Evolutionary conservation across 139 green algal species (phyloP).

Genomic region (Chlorella sorokiniana): DNA sequence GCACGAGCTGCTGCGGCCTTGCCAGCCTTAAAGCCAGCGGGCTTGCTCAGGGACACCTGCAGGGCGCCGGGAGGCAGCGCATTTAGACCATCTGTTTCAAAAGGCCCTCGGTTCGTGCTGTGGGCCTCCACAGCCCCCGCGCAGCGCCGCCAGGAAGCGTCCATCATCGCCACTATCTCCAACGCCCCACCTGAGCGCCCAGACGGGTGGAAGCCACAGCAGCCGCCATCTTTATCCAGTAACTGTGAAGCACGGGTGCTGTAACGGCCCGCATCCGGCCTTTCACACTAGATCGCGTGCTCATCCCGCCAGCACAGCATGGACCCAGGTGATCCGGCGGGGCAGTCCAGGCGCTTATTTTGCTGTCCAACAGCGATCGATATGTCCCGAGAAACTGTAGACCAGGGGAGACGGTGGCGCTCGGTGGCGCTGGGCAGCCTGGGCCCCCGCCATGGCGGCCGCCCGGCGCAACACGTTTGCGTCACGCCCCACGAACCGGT

Average conservation of each 20-base stretch:
- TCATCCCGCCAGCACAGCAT: too few species aligned
- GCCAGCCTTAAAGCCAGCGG: conserved; percentile 16
- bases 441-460: too few species aligned
- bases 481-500: too few species aligned
- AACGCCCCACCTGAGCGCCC: conserved; percentile 28
- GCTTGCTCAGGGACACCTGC: conserved; percentile 36
- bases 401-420: too few species aligned
- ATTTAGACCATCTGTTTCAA: not conserved
- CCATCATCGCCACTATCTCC: not conserved
- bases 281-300: not conserved
- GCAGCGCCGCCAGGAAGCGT: not conserved
- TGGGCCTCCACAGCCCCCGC: too few species aligned
- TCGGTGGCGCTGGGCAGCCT: too few species aligned
- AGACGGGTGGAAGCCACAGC: conserved; percentile 25
- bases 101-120: not conserved
- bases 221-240: conserved; percentile 12
- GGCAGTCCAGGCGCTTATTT: too few species aligned
- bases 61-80: not conserved
- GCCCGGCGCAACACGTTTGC: too few species aligned
- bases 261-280: not conserved
- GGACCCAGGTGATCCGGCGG: too few species aligned
- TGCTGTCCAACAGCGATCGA: too few species aligned
- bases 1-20: conserved; percentile 20
- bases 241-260: not conserved
- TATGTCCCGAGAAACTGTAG: too few species aligned